phyloP scores from a whole-genome alignment of 2,329 filamentous ascomycete genomes.

The Nannizziopsis barbatae region DNA sequence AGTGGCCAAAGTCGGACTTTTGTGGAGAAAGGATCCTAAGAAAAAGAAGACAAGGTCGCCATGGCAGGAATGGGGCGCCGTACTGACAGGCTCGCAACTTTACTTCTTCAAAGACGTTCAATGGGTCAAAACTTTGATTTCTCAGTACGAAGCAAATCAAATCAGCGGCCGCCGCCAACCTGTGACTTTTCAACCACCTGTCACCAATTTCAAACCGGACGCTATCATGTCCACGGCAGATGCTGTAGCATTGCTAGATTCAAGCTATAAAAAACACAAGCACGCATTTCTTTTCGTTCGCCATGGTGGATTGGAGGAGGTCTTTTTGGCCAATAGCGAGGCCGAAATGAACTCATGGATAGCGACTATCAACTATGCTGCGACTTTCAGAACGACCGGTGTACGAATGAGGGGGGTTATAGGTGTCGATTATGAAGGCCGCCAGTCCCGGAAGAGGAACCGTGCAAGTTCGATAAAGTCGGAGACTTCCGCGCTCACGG shows the following conservation, averaged over 20 bases:
- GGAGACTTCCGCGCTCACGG: slow-evolving; percentile 50
- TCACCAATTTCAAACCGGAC: slow-evolving; percentile 89
- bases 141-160: slow-evolving; percentile 73
- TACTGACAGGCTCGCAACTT: slow-evolving; percentile 89
- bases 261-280: slow-evolving; percentile 83
- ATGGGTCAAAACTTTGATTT: slow-evolving; percentile 85
- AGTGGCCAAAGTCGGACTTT: slow-evolving; percentile 83
- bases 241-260: slow-evolving; percentile 76
- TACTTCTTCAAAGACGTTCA: slow-evolving; percentile 91
- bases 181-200: slow-evolving; percentile 78
- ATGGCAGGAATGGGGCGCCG: slow-evolving; percentile 98
- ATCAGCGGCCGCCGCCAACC: slow-evolving; percentile 66
- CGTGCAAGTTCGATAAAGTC: slow-evolving; percentile 52
- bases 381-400: slow-evolving; percentile 82
- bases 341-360: slow-evolving; percentile 94
- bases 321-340: slow-evolving; percentile 81
- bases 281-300: slow-evolving; percentile 86
- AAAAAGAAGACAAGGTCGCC: slow-evolving; percentile 90
- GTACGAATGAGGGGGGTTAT: slow-evolving; percentile 82
- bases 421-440: slow-evolving; percentile 69
- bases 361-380: slow-evolving; percentile 89
- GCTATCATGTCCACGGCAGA: slow-evolving; percentile 86
- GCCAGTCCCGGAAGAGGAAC: slow-evolving; percentile 53
- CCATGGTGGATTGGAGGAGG: slow-evolving; percentile 76
- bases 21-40: slow-evolving; percentile 91